Percentiles rank a stretch among this genome's conserved stretches.
Conservation (phyloP, 2,329 filamentous ascomycete species). For the Colletotrichum simmondsii region DNA sequence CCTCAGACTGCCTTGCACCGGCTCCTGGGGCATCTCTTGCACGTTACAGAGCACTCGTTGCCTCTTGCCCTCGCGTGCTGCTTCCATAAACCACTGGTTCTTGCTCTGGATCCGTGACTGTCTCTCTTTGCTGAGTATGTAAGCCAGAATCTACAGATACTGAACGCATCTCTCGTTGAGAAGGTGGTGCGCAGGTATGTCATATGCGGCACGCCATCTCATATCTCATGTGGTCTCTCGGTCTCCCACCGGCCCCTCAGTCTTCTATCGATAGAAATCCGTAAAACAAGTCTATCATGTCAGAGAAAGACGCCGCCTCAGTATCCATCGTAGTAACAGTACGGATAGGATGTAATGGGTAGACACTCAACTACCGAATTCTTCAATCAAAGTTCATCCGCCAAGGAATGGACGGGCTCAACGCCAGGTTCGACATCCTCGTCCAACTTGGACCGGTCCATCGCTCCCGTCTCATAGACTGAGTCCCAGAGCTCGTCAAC, state of each 20-base stretch:
- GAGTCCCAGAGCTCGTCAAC: not conserved
- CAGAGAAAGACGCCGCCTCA: not conserved
- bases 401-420: not conserved
- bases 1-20: constrained; percentile 17
- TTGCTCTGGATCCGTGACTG: not conserved
- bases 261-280: not conserved
- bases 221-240: not conserved
- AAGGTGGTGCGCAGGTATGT: not conserved
- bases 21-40: constrained; percentile 6
- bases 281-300: not conserved
- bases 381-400: not conserved
- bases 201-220: not conserved
- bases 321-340: not conserved
- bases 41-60: not conserved
- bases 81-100: not conserved
- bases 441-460: not conserved
- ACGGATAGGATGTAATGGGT: not conserved
- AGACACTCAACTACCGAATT: not conserved
- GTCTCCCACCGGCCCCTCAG: not conserved
- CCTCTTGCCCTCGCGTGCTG: not conserved
- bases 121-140: too few relatives aligned
- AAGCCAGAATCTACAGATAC: not conserved
- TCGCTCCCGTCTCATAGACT: not conserved
- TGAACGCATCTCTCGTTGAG: not conserved
- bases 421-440: not conserved